phyloP scores from a whole-genome alignment of 2,329 filamentous ascomycete species.

The Fusarium pseudoanthophilum region DNA sequence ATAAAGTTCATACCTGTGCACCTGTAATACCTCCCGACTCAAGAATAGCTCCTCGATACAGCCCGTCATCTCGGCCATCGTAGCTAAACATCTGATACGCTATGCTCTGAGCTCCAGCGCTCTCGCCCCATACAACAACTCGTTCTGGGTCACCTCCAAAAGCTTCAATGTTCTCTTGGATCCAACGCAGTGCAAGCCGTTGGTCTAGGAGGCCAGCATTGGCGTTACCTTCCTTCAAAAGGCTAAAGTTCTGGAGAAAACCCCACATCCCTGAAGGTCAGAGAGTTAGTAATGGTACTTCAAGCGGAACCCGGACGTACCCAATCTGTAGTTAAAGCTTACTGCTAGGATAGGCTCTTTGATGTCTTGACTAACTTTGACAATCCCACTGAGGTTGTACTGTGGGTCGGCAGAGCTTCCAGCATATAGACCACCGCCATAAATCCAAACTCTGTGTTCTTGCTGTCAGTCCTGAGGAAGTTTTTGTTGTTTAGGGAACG shows the following conservation, averaged over 20 bases:
- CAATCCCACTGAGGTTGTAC: slow-evolving; percentile 47
- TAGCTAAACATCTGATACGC: slow-evolving; percentile 65
- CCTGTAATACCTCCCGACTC: slow-evolving; percentile 58
- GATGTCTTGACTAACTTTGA: slow-evolving; percentile 62
- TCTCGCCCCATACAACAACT: slow-evolving; percentile 62
- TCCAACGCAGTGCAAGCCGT: slow-evolving; percentile 60
- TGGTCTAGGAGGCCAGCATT: slow-evolving; percentile 64
- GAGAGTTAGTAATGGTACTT: background rate
- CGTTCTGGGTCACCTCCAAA: slow-evolving; percentile 61
- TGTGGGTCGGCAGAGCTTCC: slow-evolving; percentile 64
- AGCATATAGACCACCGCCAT: slow-evolving; percentile 64
- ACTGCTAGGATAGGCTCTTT: slow-evolving; percentile 65
- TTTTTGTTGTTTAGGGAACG: background rate
- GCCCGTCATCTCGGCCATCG: slow-evolving; percentile 63
- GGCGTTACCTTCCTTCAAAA: slow-evolving; percentile 56
- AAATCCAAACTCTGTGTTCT: slow-evolving; percentile 61
- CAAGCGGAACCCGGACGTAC: slow-evolving; percentile 10
- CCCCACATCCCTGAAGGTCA: slow-evolving; percentile 55
- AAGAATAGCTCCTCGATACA: slow-evolving; percentile 65
- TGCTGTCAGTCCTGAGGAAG: background rate
- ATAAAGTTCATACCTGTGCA: slow-evolving; percentile 21
- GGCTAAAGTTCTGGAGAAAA: slow-evolving; percentile 60
- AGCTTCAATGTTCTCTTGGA: slow-evolving; percentile 63
- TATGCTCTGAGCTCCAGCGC: slow-evolving; percentile 54
- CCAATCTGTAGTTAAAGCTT: slow-evolving; percentile 64